Percentiles rank a stretch among this genome's conserved stretches.
Evolutionary conservation across 2,329 filamentous ascomycete species (phyloP).

Genomic region (Lecanicillium sp.): DNA sequence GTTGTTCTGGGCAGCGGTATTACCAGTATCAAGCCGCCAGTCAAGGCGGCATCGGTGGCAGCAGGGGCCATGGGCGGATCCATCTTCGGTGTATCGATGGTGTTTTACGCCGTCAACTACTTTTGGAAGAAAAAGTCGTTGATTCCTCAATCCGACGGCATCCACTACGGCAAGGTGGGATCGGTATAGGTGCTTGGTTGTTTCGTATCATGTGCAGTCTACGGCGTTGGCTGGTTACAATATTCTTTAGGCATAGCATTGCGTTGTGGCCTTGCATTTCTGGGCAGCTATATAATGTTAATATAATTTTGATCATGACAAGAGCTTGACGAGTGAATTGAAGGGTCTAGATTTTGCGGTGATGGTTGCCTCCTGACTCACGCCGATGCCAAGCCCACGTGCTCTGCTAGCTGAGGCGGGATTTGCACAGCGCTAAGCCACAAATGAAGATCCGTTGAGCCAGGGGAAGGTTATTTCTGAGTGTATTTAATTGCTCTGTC

Average conservation of each 20-base stretch:
- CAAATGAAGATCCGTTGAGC: too few species aligned
- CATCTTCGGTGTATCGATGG: slow-evolving; percentile 9
- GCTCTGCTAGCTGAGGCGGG: background rate
- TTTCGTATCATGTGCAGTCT: slow-evolving; percentile 4
- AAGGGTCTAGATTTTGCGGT: too few species aligned
- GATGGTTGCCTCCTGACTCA: too few species aligned
- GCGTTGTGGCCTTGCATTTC: too few species aligned
- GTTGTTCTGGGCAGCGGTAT: slow-evolving; percentile 15
- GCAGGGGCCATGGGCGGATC: slow-evolving; percentile 9
- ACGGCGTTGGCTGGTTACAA: background rate
- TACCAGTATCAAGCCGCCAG: slow-evolving; percentile 9
- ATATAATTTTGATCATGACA: too few species aligned
- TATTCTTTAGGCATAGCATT: too few species aligned
- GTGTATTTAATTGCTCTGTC: too few species aligned
- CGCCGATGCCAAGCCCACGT: slow-evolving; percentile 8
- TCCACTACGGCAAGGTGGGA: slow-evolving; percentile 8
- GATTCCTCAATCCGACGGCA: background rate
- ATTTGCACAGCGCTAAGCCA: too few species aligned
- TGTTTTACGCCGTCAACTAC: slow-evolving; percentile 8
- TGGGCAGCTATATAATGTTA: too few species aligned
- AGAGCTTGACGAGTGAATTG: too few species aligned
- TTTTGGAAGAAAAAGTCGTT: slow-evolving; percentile 6
- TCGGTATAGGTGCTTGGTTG: too few species aligned
- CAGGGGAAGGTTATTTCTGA: too few species aligned
- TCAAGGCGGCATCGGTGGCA: slow-evolving; percentile 7